A percentile compares a stretch with the other conserved stretches of the same genome.
Evolutionary conservation across 1,284 basidiomycete species (phyloP).

Genomic region (Uromyces viciae-fabae): DNA sequence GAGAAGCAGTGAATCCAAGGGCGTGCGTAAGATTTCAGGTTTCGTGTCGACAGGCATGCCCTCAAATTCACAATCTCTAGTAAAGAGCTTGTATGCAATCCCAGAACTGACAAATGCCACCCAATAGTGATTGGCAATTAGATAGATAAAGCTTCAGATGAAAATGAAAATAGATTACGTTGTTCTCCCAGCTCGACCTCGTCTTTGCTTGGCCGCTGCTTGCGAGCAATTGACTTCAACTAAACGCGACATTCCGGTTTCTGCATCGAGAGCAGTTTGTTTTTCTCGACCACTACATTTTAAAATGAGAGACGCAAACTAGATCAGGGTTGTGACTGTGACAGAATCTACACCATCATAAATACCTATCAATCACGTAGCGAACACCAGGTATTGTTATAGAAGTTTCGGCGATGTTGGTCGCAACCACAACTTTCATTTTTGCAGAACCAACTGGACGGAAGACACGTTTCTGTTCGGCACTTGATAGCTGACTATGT

Average conservation of each 20-base stretch:
- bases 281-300: conserved; percentile 71
- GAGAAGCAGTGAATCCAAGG: conserved; percentile 76
- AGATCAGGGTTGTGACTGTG: neutral
- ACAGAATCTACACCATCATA: conserved; percentile 57
- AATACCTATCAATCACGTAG: conserved; percentile 61
- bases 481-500: conserved; percentile 80
- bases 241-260: conserved; percentile 70
- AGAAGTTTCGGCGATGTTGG: conserved; percentile 87
- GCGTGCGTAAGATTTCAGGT: conserved; percentile 85
- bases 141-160: neutral
- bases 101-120: conserved; percentile 2
- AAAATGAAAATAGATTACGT: conserved; percentile 62
- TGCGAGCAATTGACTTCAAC: conserved; percentile 74
- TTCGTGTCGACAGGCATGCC: neutral
- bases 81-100: conserved; percentile 33
- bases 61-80: conserved; percentile 31
- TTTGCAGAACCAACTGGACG: conserved; percentile 58
- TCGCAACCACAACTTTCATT: conserved; percentile 83
- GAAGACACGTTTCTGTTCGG: conserved; percentile 81
- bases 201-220: conserved; percentile 75
- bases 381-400: conserved; percentile 68
- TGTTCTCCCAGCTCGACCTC: conserved; percentile 85
- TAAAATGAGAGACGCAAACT: neutral
- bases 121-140: neutral
- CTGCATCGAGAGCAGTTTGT: conserved; percentile 77